These are phyloP conservation scores for Ganoderma resinaceum DNA, from an alignment of 1,284 basidiomycete genomes.

Conservation along the genomic window DNA sequence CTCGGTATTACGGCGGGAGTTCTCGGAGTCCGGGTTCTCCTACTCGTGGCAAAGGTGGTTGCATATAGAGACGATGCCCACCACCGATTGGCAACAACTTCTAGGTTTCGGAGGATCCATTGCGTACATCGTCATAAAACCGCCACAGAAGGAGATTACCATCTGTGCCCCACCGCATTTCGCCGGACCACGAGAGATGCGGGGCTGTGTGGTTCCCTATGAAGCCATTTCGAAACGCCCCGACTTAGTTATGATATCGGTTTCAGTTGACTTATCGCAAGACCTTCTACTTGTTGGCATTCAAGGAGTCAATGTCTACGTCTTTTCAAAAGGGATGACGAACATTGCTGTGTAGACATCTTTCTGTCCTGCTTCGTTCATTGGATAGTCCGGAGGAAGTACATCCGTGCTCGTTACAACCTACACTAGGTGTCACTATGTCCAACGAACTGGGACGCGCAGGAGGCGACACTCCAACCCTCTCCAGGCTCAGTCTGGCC, in stretches of 20 bases:
- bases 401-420: slow-evolving; percentile 1
- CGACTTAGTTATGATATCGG: not conserved
- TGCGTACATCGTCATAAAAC: slow-evolving; percentile 8
- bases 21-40: not conserved
- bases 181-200: not conserved
- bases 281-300: slow-evolving; percentile 1
- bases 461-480: not conserved
- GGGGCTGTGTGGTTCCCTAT: not conserved
- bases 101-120: slow-evolving; percentile 3
- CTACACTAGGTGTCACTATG: not conserved
- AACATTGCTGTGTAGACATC: not conserved
- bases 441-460: not conserved
- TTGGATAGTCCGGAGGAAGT: not conserved
- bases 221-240: not conserved
- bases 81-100: not conserved
- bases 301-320: not conserved
- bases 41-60: slow-evolving; percentile 5
- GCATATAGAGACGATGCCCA: not conserved
- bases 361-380: slow-evolving; percentile 1
- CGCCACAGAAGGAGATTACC: slow-evolving; percentile 4
- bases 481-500: not conserved
- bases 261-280: slow-evolving; percentile 6
- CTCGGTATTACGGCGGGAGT: not conserved
- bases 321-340: not conserved
- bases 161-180: slow-evolving; percentile 3